Conservation (phyloP, 768 basidiomycete genomes). For the Serpula lacrymans region DNA sequence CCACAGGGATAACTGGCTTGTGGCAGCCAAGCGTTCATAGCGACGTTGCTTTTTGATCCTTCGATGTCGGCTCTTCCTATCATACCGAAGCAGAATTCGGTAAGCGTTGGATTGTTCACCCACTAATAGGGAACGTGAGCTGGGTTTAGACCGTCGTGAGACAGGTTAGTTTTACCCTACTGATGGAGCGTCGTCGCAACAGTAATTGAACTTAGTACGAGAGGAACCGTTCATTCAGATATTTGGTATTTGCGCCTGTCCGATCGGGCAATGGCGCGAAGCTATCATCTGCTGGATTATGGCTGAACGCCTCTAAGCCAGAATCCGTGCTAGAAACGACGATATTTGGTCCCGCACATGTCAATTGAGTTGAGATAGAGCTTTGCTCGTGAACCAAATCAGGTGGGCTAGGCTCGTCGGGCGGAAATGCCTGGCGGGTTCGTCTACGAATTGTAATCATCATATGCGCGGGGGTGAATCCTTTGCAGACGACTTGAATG, state of each 20-base stretch:
- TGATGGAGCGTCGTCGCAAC: conserved; percentile 72
- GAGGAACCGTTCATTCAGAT: conserved; percentile 82
- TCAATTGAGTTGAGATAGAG: conserved; percentile 37
- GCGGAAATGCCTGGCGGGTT: conserved; percentile 68
- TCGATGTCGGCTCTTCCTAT: conserved; percentile 81
- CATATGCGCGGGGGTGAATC: conserved; percentile 71
- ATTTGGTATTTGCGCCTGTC: conserved; percentile 80
- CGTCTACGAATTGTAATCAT: conserved; percentile 58
- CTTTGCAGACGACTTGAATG: conserved; percentile 79
- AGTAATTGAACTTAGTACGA: conserved; percentile 81
- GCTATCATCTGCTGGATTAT: conserved; percentile 83
- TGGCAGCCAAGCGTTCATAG: conserved; percentile 83
- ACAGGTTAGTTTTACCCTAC: conserved; percentile 87
- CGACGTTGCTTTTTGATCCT: conserved; percentile 82
- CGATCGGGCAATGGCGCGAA: conserved; percentile 75
- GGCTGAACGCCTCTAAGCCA: conserved; percentile 83
- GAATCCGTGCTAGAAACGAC: conserved; percentile 76
- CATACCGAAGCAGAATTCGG: conserved; percentile 78
- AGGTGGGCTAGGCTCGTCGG: conserved; percentile 43
- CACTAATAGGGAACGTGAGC: conserved; percentile 78
- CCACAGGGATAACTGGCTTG: conserved; percentile 80
- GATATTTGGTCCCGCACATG: conserved; percentile 59
- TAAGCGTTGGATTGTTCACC: conserved; percentile 82
- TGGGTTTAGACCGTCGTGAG: conserved; percentile 83
- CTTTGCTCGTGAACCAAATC: conserved; percentile 68